phyloP scores from a whole-genome alignment of 352 stramenopile genomes.

The Phytophthora fragariaefolia region DNA sequence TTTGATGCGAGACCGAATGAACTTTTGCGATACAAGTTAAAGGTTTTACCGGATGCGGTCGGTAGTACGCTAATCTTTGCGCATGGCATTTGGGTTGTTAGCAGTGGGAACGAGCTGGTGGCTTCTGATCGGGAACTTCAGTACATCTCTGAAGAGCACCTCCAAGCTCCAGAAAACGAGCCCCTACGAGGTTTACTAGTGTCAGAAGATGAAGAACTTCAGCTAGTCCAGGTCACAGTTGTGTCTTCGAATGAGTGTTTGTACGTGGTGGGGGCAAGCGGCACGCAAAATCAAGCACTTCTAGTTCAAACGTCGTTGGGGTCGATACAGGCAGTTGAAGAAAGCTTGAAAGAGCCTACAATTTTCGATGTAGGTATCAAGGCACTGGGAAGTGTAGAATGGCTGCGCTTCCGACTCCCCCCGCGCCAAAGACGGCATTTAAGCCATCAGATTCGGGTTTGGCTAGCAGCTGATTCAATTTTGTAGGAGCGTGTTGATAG shows the following conservation, averaged over 20 bases:
- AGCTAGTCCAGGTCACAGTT: constrained; percentile 52
- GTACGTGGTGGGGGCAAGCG: constrained; percentile 62
- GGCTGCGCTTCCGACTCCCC: constrained; percentile 68
- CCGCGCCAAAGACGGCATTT: constrained; percentile 58
- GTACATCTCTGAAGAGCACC: constrained; percentile 35
- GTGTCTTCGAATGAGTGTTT: constrained; percentile 54
- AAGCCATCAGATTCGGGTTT: constrained; percentile 67
- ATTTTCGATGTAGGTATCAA: constrained; percentile 69
- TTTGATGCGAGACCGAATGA: constrained; percentile 74
- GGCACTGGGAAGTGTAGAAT: constrained; percentile 39
- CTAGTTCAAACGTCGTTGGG: constrained; percentile 53
- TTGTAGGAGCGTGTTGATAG: constrained; percentile 10
- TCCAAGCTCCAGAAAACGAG: constrained; percentile 32
- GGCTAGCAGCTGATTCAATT: constrained; percentile 44
- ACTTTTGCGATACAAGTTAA: constrained; percentile 79
- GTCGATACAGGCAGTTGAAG: constrained; percentile 69
- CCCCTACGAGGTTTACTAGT: constrained; percentile 42
- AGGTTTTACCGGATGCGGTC: constrained; percentile 63
- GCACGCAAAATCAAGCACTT: constrained; percentile 47
- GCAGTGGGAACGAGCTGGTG: constrained; percentile 28
- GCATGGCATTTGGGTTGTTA: constrained; percentile 68
- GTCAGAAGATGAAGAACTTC: constrained; percentile 31
- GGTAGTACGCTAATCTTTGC: constrained; percentile 62
- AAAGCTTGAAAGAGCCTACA: constrained; percentile 69
- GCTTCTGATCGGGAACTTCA: constrained; percentile 31